Evolutionary conservation across 305 asterid genomes (phyloP), one percentile per base, ranked within the genome.

Genomic region (Fraxinus ornus): DNA sequence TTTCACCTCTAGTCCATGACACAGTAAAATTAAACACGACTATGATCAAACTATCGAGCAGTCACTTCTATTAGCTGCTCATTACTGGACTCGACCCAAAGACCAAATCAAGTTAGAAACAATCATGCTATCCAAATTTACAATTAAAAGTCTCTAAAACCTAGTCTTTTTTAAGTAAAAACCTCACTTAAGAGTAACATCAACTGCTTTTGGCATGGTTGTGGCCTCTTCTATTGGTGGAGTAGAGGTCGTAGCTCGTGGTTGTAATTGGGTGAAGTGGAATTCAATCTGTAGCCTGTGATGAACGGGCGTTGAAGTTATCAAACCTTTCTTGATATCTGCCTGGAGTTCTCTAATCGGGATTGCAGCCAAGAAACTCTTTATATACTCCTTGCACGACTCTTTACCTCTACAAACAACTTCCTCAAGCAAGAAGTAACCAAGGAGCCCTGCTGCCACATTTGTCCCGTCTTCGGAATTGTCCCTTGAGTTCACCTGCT

Each of bases 241-340:
- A 21, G 73, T 57, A 13, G 49, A 26, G 19, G 17, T 15, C 7
- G 77, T 73, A 28, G 72, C 76, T 6, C 47, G 78, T 55, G 26
- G 86, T 75, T 78, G 90, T 81, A 81, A 55, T 19, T 82, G 82
- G 12, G 99, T 94, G 86, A 86, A 96, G 88, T 96, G 98, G 82
- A 96, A 91, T 88, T 96, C 99, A 52, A 96, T 94, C 94, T 96
- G 99, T 26, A 96, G 89, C 26, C 97, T 90, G 39, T 94, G 98
- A 86, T 96, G 97, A 83, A 96, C 87, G 2, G 93, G 97, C 0
- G 92, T 88, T 32, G 97, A 89, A 80, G 79, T 86, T 13, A 88
- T 79, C 89, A 91, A 81, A 62, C 99, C 99, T 82, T 91, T 94
- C 91, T 92, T 92, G 79, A 93, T 89, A 85, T 96, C 99, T 4